A percentile compares a stretch with the other conserved stretches of the same genome.
Evolutionary conservation across 306 rosid genomes (phyloP).

Genomic region (Rosa chinensis): DNA sequence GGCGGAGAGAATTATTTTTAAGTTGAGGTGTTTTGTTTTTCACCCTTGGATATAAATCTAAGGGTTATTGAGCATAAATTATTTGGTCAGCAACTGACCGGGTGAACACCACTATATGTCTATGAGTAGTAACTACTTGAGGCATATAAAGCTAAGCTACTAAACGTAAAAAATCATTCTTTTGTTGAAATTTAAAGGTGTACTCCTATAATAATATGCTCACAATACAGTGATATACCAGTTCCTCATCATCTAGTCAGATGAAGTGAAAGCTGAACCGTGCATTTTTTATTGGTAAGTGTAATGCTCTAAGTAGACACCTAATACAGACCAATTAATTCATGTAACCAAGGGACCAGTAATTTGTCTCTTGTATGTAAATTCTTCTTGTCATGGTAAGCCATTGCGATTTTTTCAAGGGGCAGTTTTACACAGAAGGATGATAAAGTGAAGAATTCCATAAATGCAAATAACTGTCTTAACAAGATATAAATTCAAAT

Average conservation of each 20-base stretch:
- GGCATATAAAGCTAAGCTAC: background rate
- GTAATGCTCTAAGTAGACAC: background rate
- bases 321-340: background rate
- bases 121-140: background rate
- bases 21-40: too few species aligned
- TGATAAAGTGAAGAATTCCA: background rate
- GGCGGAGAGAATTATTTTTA: too few species aligned
- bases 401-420: background rate
- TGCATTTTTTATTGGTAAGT: background rate
- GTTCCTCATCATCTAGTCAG: background rate
- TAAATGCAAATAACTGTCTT: slow-evolving; percentile 9
- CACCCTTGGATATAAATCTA: too few species aligned
- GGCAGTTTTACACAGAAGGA: background rate
- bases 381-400: background rate
- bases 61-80: too few species aligned
- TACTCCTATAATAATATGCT: background rate
- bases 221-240: background rate
- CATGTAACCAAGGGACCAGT: background rate
- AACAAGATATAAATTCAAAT: slow-evolving; percentile 6
- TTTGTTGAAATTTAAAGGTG: background rate
- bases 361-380: background rate
- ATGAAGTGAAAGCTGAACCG: background rate
- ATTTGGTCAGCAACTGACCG: too few species aligned
- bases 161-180: background rate
- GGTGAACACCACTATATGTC: too few species aligned